Conservation (phyloP, 148 eudicot species). For the Rhododendron mucronatum region DNA sequence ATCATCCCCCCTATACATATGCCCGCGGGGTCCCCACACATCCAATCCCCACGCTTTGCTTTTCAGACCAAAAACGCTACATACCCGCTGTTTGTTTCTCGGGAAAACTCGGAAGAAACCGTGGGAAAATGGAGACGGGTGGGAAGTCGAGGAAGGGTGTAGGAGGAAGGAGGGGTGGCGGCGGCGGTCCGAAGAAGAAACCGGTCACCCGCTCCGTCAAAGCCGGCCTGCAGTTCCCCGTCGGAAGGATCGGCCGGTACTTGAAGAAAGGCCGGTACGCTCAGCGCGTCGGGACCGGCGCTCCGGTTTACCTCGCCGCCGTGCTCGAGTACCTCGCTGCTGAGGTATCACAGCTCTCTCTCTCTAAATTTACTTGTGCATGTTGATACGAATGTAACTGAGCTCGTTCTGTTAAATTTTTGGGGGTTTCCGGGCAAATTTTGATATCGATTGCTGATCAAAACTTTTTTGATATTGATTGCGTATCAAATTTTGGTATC, state of each 20-base stretch:
- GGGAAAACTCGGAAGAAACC: neutral
- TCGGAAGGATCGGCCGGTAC: slow-evolving; percentile 13
- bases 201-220: slow-evolving; percentile 8
- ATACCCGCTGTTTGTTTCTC: neutral
- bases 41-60: neutral
- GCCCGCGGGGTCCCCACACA: neutral
- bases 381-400: neutral
- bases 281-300: slow-evolving; percentile 7
- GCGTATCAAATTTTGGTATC: too few species aligned
- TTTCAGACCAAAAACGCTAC: neutral
- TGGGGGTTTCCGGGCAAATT: neutral
- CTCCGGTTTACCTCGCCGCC: slow-evolving; percentile 9
- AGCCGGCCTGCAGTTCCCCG: slow-evolving; percentile 7
- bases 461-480: too few species aligned
- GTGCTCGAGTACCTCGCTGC: slow-evolving; percentile 13
- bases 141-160: slow-evolving; percentile 5
- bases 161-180: neutral
- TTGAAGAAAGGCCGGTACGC: slow-evolving; percentile 13
- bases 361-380: neutral
- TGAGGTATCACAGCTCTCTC: neutral
- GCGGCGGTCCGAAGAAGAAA: slow-evolving; percentile 10
- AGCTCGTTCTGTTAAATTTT: neutral
- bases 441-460: neutral
- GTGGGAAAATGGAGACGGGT: neutral
- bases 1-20: too few species aligned